Evolutionary conservation across 352 stramenopile species (phyloP), one percentile per base, ranked within the genome.

Genomic region (Phytophthora sojae): DNA sequence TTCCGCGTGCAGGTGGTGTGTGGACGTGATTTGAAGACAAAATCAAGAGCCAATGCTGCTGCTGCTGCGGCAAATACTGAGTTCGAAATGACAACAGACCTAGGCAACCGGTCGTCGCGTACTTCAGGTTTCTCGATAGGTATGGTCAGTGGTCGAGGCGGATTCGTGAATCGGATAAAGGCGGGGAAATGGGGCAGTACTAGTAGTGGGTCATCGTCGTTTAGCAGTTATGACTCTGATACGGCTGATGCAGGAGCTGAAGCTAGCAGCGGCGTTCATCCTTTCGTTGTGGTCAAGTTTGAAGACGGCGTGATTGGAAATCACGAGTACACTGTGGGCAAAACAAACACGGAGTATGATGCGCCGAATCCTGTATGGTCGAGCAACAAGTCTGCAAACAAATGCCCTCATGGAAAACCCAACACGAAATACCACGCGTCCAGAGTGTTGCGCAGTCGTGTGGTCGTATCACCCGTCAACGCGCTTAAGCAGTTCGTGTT

Each of bases 341-440:
- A 88, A 69, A 96, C 89, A 1, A 96, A 96, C 67, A 96, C 89
- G 0, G 89, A 96, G 64, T 96, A 96, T 44, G 86, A 94, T 35
- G 83, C 77, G 4, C 64, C 75, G 3, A 72, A 88, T 57, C 89
- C 89, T 0, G 77, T 93, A 8, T 96, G 85, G 75, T 94, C 86
- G 9, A 82, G 79, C 15, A 96, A 96, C 73, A 88, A 89, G 56
- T 77, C 71, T 30, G 66, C 74, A 6, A 75, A 71, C 0, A 90
- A 83, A 54, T 96, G 89, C 54, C 80, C 85, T 9, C 88, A 96
- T 57, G 79, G 76, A 17, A 90, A 89, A 35, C 87, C 89, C 2
- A 88, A 71, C 44, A 85, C 73, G 2, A 93, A 92, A 52, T 77
- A 81, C 64, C 77, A 81, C 32, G 82, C 90, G 3, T 92, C 88